A percentile compares a stretch with the other conserved stretches of the same genome.
phyloP scores from a whole-genome alignment of 2,329 filamentous ascomycete genomes.

The Aspergillus sp. region DNA sequence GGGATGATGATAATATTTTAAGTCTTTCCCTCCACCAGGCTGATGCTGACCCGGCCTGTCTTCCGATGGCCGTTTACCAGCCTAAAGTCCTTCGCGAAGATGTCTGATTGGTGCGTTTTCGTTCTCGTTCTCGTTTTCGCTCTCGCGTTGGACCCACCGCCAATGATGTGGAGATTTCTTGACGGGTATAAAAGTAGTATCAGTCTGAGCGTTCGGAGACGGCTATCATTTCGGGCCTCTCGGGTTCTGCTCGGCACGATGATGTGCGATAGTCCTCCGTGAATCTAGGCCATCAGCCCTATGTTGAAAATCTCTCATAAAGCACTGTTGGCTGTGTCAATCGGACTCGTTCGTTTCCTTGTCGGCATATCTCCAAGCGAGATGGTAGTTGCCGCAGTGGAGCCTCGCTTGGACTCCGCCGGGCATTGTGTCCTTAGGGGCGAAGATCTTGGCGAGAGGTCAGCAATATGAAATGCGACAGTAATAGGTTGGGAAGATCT shows the following conservation, averaged over 20 bases:
- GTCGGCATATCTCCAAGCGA: neutral
- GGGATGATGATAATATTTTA: conserved; percentile 7
- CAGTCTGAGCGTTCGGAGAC: too few species aligned
- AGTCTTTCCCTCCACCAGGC: neutral
- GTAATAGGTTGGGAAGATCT: too few species aligned
- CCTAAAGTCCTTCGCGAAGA: neutral
- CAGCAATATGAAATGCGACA: too few species aligned
- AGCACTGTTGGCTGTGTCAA: neutral
- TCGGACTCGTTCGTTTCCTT: too few species aligned
- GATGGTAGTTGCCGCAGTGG: conserved; percentile 3
- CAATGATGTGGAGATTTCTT: neutral
- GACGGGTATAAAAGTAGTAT: too few species aligned
- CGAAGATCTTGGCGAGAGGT: too few species aligned
- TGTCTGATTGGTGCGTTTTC: conserved; percentile 18
- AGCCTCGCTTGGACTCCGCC: neutral
- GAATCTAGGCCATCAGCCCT: neutral
- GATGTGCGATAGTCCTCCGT: too few species aligned
- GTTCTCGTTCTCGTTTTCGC: conserved; percentile 23
- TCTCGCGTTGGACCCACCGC: neutral
- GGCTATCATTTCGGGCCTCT: too few species aligned
- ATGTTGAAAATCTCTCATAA: neutral
- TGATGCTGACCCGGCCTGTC: neutral
- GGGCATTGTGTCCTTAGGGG: neutral
- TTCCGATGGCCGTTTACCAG: neutral
- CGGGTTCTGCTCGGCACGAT: too few species aligned